Evolutionary conservation across 2,329 filamentous ascomycete species (phyloP).

Genomic region (Fusarium robinianum): DNA sequence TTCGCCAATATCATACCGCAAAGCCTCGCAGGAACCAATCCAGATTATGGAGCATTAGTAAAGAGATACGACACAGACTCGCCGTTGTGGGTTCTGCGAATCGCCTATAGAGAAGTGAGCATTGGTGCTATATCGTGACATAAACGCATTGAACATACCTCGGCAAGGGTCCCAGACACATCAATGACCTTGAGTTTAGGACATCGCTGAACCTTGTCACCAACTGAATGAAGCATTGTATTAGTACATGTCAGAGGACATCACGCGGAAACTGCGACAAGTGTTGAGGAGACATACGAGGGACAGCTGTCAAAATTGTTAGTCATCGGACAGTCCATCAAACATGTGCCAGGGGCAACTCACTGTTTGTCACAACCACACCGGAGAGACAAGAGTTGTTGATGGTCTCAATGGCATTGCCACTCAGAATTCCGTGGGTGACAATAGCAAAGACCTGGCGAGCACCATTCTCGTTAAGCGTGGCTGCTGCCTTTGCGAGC

Average conservation of each 20-base stretch:
- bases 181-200: constrained; percentile 87
- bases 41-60: constrained; percentile 70
- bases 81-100: constrained; percentile 70
- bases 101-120: constrained; percentile 53
- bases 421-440: constrained; percentile 89
- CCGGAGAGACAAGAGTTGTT: constrained; percentile 77
- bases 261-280: too few relatives aligned
- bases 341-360: constrained; percentile 29
- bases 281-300: constrained; percentile 31
- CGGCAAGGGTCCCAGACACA: constrained; percentile 81
- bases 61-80: constrained; percentile 69
- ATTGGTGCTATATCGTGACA: not conserved
- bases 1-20: too few relatives aligned
- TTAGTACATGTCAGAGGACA: not conserved
- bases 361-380: constrained; percentile 86
- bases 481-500: constrained; percentile 81
- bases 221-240: constrained; percentile 47
- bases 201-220: constrained; percentile 79
- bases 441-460: constrained; percentile 91
- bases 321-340: constrained; percentile 24
- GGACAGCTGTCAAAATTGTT: constrained; percentile 42
- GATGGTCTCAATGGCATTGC: constrained; percentile 83
- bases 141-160: constrained; percentile 41
- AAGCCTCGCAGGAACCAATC: too few relatives aligned
- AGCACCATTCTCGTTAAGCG: constrained; percentile 84